A percentile compares a stretch with the other conserved stretches of the same genome.
Conservation (phyloP, 768 basidiomycete genomes). For the Gautieria morchelliformis region DNA sequence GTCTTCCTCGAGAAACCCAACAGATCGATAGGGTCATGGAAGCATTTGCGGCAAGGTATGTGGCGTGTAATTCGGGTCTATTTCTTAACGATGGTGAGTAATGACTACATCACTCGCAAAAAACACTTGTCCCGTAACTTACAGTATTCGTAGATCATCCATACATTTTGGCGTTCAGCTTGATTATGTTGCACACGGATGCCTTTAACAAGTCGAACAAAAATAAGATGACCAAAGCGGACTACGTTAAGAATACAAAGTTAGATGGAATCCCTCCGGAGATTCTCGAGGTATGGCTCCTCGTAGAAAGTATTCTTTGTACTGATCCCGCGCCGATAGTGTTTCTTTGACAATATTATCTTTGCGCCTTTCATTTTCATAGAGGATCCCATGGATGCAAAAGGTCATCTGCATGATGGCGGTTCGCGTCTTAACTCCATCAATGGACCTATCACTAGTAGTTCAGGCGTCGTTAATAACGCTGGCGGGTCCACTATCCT, state of each 20-base stretch:
- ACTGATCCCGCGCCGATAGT: conserved; percentile 34
- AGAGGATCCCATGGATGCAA: conserved; percentile 76
- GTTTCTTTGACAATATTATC: conserved; percentile 93
- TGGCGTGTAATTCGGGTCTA: conserved; percentile 70
- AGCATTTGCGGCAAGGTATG: conserved; percentile 81
- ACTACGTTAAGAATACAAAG: conserved; percentile 87
- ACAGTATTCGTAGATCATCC: conserved; percentile 60
- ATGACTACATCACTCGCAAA: background rate
- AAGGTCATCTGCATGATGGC: conserved; percentile 37
- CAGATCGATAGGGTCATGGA: conserved; percentile 98
- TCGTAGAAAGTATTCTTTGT: background rate
- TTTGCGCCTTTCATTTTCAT: conserved; percentile 96
- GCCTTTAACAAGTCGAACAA: conserved; percentile 97
- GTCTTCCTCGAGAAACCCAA: conserved; percentile 91
- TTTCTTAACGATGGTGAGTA: conserved; percentile 66
- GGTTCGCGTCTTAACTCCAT: conserved; percentile 29
- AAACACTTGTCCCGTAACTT: background rate
- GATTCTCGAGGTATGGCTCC: conserved; percentile 66
- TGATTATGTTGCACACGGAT: conserved; percentile 98
- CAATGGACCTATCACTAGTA: conserved; percentile 18
- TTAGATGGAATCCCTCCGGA: conserved; percentile 77
- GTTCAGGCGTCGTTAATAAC: conserved; percentile 9
- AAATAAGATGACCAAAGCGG: conserved; percentile 92
- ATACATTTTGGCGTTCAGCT: conserved; percentile 92
- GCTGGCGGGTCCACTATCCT: conserved; percentile 30